Evolutionary conservation across 1,284 basidiomycete species (phyloP), one percentile per base, ranked within the genome.

Genomic region (Malassezia yamatoensis): DNA sequence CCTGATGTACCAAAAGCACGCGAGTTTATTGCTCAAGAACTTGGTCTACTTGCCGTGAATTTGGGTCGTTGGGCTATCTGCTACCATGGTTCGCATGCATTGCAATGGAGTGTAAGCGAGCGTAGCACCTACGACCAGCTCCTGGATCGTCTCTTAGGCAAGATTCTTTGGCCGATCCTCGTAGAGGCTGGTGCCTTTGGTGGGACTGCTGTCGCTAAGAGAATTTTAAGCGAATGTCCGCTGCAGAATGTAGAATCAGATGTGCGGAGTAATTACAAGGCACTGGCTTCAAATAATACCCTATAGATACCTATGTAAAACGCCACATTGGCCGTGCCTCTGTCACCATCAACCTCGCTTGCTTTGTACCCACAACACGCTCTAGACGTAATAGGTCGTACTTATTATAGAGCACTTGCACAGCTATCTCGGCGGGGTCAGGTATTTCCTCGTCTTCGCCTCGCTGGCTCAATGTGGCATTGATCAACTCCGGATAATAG

Each of bases 351-450:
- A 53, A 46, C 37, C 59, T 59, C 2, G 68, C 70, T 54, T 65
- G 57, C 21, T 52, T 16, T 12, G 40, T 48, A 0, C 81, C 81
- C 0, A 81, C 80, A 35, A 96, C 85, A 61, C 90, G 80, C 78
- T 94, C 90, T 62, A 98, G 68, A 67, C 81, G 80, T 72, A 96
- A 81, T 78, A 83, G 81, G 74, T 98, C 94, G 72, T 88, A 96
- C 77, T 85, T 86, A 53, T 83, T 87, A 76, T 87, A 94, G 58
- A 90, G 73, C 5, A 87, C 82, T 34, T 58, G 52, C 1, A 63
- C 52, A 18, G 81, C 80, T 63, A 83, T 84, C 49, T n/a, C 82
- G 83, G 29, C 93, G 80, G 73, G 91, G 53, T 70, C 67, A 82
- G 16, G 80, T 32, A 34, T 53, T 29, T 54, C 42, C 18, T 42